Base-by-base conservation (phyloP, 768 basidiomycete genomes). In the Botryobasidium botryosum region DNA sequence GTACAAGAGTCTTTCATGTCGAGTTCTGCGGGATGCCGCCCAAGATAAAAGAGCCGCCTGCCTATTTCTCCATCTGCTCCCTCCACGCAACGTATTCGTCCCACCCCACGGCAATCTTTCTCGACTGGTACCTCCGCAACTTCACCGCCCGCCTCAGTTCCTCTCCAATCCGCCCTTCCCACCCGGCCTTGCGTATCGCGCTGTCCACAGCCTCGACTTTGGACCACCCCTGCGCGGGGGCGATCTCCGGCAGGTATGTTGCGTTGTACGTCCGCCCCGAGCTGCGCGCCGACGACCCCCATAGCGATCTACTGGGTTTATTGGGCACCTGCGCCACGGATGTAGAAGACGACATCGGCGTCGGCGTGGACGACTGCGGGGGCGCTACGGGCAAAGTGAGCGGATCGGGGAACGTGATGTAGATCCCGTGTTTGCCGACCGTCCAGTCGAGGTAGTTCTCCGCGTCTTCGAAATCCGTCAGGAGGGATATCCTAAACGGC, bases 161-260 rank as follows among this genome's bases (percentile, higher is more conserved):
- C 58, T 92, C 88, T 1, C 77, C 82, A 54, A 91, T 82, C 40
- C 61, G 60, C 1, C 84, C 86, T 46, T 60, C 71, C 80, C 81
- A 97, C 3, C 90, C 94, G 3, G 91, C 85, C 62, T 99, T 99
- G 50, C 75, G 72, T 51, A 97, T 87, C 24, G 90, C 87, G 53
- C 79, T 87, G 53, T 91, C 79, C 31, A 99, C 64, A 5, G 92
- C 79, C 60, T 94, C 83, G 47, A 79, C 65, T 69, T 81, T 82
- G 50, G 77, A 74, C 94, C 94, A 99, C 5, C 86, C 90, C 61
- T 97, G 92, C 29, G 87, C 85, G 0, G 79, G 72, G 35, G 85
- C 80, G 48, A 99, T 82, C 44, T 96, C 79, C 4, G 94, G 94
- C 8, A 99, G 70, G 62, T 91, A 99, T 0, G 86, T 90, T 6